phyloP scores from a whole-genome alignment of 2,329 filamentous ascomycete genomes.

The Shiraia sp. region DNA sequence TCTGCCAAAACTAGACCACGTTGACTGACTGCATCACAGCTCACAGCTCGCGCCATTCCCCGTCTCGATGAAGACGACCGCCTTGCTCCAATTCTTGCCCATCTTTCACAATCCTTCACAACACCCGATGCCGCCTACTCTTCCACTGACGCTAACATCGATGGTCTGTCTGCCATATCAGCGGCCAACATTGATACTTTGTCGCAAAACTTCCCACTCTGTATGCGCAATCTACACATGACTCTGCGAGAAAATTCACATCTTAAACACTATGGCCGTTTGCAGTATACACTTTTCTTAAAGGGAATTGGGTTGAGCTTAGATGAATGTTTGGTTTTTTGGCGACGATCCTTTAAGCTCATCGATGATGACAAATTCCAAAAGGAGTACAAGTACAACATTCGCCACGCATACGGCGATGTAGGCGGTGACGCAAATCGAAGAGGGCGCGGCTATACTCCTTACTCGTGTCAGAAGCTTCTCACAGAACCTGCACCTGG shows the following conservation, averaged over 20 bases:
- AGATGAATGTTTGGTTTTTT: conserved; percentile 92
- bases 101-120: conserved; percentile 95
- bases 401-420: conserved; percentile 92
- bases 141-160: conserved; percentile 71
- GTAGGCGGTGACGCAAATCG: conserved; percentile 91
- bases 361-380: conserved; percentile 94
- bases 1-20: too few species aligned
- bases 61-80: conserved; percentile 96
- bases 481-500: conserved; percentile 86
- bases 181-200: conserved; percentile 71
- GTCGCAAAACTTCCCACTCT: conserved; percentile 81
- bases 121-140: conserved; percentile 85
- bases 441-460: conserved; percentile 82
- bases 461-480: conserved; percentile 94
- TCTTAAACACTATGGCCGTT: conserved; percentile 87
- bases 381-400: conserved; percentile 96
- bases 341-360: conserved; percentile 82
- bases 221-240: conserved; percentile 90
- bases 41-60: conserved; percentile 88
- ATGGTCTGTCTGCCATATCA: conserved; percentile 68
- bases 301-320: conserved; percentile 91
- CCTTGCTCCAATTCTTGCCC: conserved; percentile 71
- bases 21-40: conserved; percentile 49
- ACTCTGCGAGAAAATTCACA: conserved; percentile 85
- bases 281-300: conserved; percentile 95